These are phyloP conservation scores for Trichosanthes cucumerina DNA, from an alignment of 306 rosid genomes.

Conservation along the genomic window DNA sequence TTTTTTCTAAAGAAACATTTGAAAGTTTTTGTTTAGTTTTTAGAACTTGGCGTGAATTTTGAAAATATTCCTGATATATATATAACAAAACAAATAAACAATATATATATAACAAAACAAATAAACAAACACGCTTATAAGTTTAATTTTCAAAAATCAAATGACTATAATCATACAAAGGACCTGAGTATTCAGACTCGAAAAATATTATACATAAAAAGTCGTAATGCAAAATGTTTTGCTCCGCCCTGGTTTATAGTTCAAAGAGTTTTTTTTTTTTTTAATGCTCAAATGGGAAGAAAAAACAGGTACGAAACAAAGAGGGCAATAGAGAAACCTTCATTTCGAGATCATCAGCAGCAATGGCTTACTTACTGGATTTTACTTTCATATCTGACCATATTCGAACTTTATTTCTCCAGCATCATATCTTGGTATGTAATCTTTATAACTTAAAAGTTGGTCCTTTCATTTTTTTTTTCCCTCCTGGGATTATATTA, in stretches of 20 bases:
- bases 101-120: no score
- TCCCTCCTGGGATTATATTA: background rate
- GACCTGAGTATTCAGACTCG: no score
- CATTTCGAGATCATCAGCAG: constrained; percentile 74
- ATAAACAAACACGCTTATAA: no score
- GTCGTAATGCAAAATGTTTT: no score
- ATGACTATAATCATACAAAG: no score
- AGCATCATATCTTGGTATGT: constrained; percentile 55
- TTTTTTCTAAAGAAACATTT: no score
- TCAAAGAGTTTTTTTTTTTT: background rate
- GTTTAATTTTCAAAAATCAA: no score
- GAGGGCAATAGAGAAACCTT: constrained; percentile 65
- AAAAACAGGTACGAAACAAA: background rate
- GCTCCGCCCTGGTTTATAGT: background rate
- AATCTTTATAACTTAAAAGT: background rate
- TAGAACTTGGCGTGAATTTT: no score
- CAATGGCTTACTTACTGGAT: constrained; percentile 97
- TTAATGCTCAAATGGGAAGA: background rate
- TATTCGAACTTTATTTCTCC: constrained; percentile 63
- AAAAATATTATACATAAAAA: no score
- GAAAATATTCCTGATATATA: no score
- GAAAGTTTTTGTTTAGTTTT: no score
- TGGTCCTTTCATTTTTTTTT: background rate
- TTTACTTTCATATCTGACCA: constrained; percentile 54
- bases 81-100: no score